phyloP scores from a whole-genome alignment of 2,329 filamentous ascomycete genomes.

The Phialophora expanda region DNA sequence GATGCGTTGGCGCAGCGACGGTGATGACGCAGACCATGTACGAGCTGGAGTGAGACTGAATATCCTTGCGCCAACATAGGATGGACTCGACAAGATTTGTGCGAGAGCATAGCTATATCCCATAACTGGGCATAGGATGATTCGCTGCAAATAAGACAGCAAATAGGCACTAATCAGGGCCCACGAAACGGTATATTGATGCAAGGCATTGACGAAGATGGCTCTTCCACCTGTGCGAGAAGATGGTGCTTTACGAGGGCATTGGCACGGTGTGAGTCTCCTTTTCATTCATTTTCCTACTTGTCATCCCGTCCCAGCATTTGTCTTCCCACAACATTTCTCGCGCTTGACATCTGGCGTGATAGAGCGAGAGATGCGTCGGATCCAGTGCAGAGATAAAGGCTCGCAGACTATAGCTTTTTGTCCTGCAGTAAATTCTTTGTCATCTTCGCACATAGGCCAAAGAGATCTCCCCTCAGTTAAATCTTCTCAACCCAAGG shows the following conservation, averaged over 20 bases:
- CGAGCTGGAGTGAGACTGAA: no score
- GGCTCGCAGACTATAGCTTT: conserved; percentile 19
- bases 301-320: conserved; percentile 43
- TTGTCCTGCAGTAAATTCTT: conserved; percentile 54
- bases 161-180: no score
- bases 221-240: conserved; percentile 79
- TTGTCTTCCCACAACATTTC: conserved; percentile 64
- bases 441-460: no score
- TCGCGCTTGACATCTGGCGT: conserved; percentile 45
- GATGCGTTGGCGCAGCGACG: no score
- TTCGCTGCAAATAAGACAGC: no score
- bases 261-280: background rate
- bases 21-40: no score
- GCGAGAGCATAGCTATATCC: no score
- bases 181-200: conserved; percentile 50
- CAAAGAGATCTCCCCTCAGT: no score
- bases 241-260: conserved; percentile 51
- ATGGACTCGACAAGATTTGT: no score
- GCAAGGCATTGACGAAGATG: conserved; percentile 84
- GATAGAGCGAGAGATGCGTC: background rate
- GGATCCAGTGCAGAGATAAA: background rate
- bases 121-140: no score
- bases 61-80: no score
- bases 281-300: background rate
- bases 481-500: no score